Conservation (phyloP, 2,329 filamentous ascomycete genomes). For the Tolypocladium tropicale region DNA sequence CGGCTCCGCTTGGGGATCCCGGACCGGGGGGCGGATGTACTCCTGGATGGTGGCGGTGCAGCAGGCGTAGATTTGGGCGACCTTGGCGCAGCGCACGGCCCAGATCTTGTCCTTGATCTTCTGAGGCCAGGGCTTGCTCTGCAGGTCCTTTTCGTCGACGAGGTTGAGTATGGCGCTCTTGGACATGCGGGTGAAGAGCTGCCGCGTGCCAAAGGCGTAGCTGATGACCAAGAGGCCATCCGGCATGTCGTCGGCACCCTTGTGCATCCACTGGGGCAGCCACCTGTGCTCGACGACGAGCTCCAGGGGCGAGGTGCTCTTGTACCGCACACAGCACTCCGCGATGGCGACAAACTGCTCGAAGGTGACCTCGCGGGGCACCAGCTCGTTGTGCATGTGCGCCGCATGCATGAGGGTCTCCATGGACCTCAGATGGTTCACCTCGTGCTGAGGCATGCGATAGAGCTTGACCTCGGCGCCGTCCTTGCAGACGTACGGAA, state of each 20-base stretch:
- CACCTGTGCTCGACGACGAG: conserved; percentile 38
- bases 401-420: conserved; percentile 40
- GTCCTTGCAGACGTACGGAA: conserved; percentile 28
- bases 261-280: conserved; percentile 41
- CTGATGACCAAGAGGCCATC: conserved; percentile 41
- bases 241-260: conserved; percentile 35
- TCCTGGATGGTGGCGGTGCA: conserved; percentile 34
- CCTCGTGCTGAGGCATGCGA: conserved; percentile 41
- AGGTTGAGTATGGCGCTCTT: conserved; percentile 38
- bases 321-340: conserved; percentile 38
- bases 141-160: conserved; percentile 30
- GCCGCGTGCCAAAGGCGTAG: conserved; percentile 39
- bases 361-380: conserved; percentile 37
- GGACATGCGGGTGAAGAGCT: conserved; percentile 38
- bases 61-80: conserved; percentile 37
- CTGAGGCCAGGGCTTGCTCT: conserved; percentile 34
- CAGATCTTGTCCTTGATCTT: conserved; percentile 37
- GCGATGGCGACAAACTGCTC: conserved; percentile 41
- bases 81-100: conserved; percentile 36
- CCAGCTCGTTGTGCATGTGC: conserved; percentile 35
- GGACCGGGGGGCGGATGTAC: conserved; percentile 26
- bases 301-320: conserved; percentile 40
- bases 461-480: conserved; percentile 35
- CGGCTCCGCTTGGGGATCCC: conserved; percentile 7
- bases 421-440: conserved; percentile 29